Conservation (phyloP, 2,329 filamentous ascomycete genomes). For the Curvularia verruculosa region DNA sequence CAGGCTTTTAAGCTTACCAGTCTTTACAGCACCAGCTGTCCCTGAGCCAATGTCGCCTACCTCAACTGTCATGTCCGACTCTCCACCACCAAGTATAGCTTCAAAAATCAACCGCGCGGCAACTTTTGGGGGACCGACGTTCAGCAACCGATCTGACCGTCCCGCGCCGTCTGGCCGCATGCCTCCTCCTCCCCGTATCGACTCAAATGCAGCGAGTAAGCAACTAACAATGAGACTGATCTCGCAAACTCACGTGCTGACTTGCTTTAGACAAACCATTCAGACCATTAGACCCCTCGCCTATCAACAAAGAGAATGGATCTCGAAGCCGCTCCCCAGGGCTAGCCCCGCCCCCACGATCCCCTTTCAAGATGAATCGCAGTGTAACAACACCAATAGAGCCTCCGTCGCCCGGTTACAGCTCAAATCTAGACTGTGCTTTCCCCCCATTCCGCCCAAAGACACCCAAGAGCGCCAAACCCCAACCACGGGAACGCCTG, state of each 20-base stretch:
- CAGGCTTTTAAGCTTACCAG: slow-evolving; percentile 10
- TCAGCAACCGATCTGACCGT: slow-evolving; percentile 34
- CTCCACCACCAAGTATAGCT: slow-evolving; percentile 11
- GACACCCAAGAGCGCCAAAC: slow-evolving; percentile 32
- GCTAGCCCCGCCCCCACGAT: slow-evolving; percentile 29
- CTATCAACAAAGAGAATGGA: slow-evolving; percentile 34
- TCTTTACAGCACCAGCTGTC: slow-evolving; percentile 26
- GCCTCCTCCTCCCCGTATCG: slow-evolving; percentile 60
- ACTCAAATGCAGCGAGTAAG: slow-evolving; percentile 65
- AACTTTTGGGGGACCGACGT: slow-evolving; percentile 37
- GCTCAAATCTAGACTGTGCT: slow-evolving; percentile 55
- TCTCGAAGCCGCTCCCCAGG: slow-evolving; percentile 33
- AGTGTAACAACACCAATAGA: slow-evolving; percentile 45
- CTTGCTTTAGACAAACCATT: slow-evolving; percentile 46
- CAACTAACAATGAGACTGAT: slow-evolving; percentile 14
- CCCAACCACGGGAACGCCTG: slow-evolving; percentile 30
- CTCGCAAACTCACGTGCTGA: slow-evolving; percentile 20
- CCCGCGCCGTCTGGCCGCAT: slow-evolving; percentile 53
- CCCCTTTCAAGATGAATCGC: slow-evolving; percentile 41
- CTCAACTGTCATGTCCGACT: slow-evolving; percentile 14
- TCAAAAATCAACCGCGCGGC: slow-evolving; percentile 43
- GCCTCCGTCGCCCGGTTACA: slow-evolving; percentile 46
- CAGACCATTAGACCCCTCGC: slow-evolving; percentile 32
- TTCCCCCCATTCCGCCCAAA: slow-evolving; percentile 61
- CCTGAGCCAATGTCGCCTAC: slow-evolving; percentile 19